Base-by-base conservation (phyloP, 192 early-diverging fungal species). In the Allomyces arbusculus region DNA sequence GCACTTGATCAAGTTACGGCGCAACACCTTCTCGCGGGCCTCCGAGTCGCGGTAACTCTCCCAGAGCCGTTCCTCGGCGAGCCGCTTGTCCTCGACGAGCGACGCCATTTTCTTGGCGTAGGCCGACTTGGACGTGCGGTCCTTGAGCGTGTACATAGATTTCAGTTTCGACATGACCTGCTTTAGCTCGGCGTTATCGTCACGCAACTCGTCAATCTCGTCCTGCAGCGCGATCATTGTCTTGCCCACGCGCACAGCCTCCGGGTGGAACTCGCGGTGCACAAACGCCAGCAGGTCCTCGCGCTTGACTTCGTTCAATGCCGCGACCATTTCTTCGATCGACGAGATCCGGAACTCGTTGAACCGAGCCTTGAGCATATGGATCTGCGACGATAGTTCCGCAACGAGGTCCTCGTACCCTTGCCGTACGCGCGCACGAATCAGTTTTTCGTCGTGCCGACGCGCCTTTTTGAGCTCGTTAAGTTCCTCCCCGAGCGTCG, bases 11-110 rank as follows among this genome's bases (percentile, higher is more conserved):
- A 71, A 50, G 23, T 70, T 74, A 11, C 69, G 62, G 50, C 70
- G 66, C 19, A 74, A 61, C 5, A 61, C 45, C 22, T 65, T 67
- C 40, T 74, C 72, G 19, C 70, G 70, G 14, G 66, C 67, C 22
- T 67, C 65, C 62, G 64, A 44, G 22, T 71, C 70, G 43, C 64
- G 66, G 19, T 67, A 62, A 9, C 63, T 64, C 12, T 77, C 72
- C 70, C 77, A 70, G 3, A 77, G 65, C 23, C 67, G 61, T 61
- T 58, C 50, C 50, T 58, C 50, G 50, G 50, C 50, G 50, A 58
- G 12, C 16, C 50, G 50, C 50, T 58, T 58, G 3, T 58, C 50
- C 50, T 58, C 50, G 50, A 58, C 20, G 20, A 58, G 50, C 16
- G 16, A n/a, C 12, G 50, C 50, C 16, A 58, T 58, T 14, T n/a